Evolutionary conservation across 768 basidiomycete species (phyloP), one percentile per base, ranked within the genome.

Genomic region (Cystobasidium onofrii): DNA sequence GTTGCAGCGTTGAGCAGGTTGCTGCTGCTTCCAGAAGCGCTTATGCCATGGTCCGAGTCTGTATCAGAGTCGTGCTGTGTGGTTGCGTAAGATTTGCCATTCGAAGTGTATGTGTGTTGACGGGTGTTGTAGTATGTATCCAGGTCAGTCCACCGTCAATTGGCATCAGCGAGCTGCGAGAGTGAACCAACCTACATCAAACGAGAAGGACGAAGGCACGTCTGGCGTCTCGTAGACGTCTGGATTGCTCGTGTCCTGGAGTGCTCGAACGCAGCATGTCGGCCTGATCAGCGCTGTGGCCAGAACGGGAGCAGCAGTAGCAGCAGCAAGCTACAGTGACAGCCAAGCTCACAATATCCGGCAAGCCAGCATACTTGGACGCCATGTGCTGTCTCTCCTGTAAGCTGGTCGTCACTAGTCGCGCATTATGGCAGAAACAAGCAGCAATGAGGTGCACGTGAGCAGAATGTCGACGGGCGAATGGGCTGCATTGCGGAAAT

Each of bases 211-310:
- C 84, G 80, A 17, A 85, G 87, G 78, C 18, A 86, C 84, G 76
- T 95, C 92, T 57, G 90, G 89, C 0, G 92, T 95, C 80, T 95
- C 92, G 79, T 95, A 95, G 54, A 95, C 86, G 80, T 95, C 92
- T 46, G 86, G 91, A 0, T 90, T 91, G 25, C 43, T 46, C 15
- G 90, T 90, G 82, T 93, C 92, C 92, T 95, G 78, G 52, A 36
- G 1, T n/a, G n/a, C n/a, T n/a, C n/a, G n/a, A n/a, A 25, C 27
- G 33, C n/a, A 20, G 41, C 41, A 17, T 44, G 20, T 39, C 39
- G 39, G 39, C 39, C n/a, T n/a, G n/a, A n/a, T n/a, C n/a, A n/a
- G 61, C 61, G 33, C n/a, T 10, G 27, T n/a, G 33, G 4, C 61
- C 13, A 36, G 4, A 34, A 63, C 12, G 39, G 41, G 50, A n/a